These are phyloP conservation scores for Neoboletus brunneissimus DNA, from an alignment of 768 basidiomycete genomes.

Conservation along the genomic window DNA sequence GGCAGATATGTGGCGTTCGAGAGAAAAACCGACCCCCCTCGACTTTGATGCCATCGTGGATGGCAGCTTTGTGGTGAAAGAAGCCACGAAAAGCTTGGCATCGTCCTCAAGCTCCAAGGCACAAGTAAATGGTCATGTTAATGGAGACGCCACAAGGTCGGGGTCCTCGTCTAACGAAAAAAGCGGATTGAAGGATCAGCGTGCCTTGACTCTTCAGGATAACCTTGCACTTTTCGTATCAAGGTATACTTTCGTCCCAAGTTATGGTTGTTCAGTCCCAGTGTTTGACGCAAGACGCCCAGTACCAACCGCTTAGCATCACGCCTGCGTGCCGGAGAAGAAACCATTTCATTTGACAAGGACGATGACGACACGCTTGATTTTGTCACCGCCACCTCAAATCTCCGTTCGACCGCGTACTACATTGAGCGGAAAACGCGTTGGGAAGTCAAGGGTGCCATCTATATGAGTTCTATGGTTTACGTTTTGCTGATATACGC, in stretches of 20 bases:
- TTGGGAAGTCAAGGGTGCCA: slow-evolving; percentile 93
- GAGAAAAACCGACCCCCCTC: slow-evolving; percentile 82
- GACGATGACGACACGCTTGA: slow-evolving; percentile 97
- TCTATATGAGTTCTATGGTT: background rate
- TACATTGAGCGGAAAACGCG: slow-evolving; percentile 85
- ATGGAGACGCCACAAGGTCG: slow-evolving; percentile 8
- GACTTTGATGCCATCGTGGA: slow-evolving; percentile 74
- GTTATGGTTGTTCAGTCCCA: background rate
- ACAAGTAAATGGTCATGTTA: slow-evolving; percentile 26
- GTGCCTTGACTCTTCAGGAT: slow-evolving; percentile 70
- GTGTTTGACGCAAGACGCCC: slow-evolving; percentile 9
- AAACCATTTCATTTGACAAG: slow-evolving; percentile 89
- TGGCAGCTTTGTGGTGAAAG: slow-evolving; percentile 52
- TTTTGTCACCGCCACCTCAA: slow-evolving; percentile 94
- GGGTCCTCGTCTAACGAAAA: slow-evolving; percentile 14
- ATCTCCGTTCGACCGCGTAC: slow-evolving; percentile 88
- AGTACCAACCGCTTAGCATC: slow-evolving; percentile 80
- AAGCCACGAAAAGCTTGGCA: slow-evolving; percentile 16
- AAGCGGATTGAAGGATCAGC: slow-evolving; percentile 74
- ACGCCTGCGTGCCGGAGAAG: slow-evolving; percentile 63
- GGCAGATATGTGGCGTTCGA: slow-evolving; percentile 95
- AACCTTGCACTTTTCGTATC: slow-evolving; percentile 80
- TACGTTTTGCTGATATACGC: background rate
- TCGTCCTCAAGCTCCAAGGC: slow-evolving; percentile 19
- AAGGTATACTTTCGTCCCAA: slow-evolving; percentile 52